Conservation (phyloP, 2,329 filamentous ascomycete species). For the Stagonosporopsis cucurbitacearum region DNA sequence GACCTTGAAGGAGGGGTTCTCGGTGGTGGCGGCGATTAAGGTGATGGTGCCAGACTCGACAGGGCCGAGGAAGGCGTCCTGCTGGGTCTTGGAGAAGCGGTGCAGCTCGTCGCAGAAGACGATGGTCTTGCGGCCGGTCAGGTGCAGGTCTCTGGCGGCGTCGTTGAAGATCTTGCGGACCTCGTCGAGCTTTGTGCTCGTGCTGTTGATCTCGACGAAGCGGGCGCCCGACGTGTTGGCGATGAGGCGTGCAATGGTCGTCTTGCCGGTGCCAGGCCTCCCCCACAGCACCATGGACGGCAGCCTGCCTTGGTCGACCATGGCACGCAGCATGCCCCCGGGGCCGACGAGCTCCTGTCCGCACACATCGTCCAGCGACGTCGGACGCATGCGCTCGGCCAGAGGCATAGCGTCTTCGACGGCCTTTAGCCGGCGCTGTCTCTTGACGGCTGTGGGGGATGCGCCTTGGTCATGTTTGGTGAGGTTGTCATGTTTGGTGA, state of each 20-base stretch:
- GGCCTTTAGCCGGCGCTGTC: slow-evolving; percentile 62
- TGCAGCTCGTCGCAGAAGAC: slow-evolving; percentile 98
- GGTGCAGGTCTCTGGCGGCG: slow-evolving; percentile 75
- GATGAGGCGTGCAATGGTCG: slow-evolving; percentile 90
- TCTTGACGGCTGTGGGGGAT: slow-evolving; percentile 50
- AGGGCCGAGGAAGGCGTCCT: slow-evolving; percentile 91
- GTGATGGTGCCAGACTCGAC: slow-evolving; percentile 92
- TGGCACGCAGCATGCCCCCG: slow-evolving; percentile 79
- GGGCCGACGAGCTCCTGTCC: slow-evolving; percentile 91
- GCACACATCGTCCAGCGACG: slow-evolving; percentile 81
- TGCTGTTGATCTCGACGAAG: slow-evolving; percentile 91
- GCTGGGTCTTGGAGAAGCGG: slow-evolving; percentile 87
- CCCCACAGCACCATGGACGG: slow-evolving; percentile 98
- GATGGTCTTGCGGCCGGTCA: slow-evolving; percentile 91
- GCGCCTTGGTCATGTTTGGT: slow-evolving; percentile 25
- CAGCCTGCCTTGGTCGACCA: slow-evolving; percentile 85
- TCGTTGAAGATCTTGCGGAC: slow-evolving; percentile 92
- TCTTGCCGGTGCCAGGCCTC: slow-evolving; percentile 81
- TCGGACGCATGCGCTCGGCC: slow-evolving; percentile 91
- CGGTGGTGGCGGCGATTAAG: slow-evolving; percentile 92
- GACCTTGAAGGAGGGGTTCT: slow-evolving; percentile 95
- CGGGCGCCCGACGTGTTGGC: slow-evolving; percentile 80
- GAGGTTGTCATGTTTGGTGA: slow-evolving; percentile 31
- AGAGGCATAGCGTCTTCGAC: slow-evolving; percentile 78
- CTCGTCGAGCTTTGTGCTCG: slow-evolving; percentile 83